These are phyloP conservation scores for Tinospora cordifolia DNA, from an alignment of 164 flowering plant genomes.

Conservation along the genomic window DNA sequence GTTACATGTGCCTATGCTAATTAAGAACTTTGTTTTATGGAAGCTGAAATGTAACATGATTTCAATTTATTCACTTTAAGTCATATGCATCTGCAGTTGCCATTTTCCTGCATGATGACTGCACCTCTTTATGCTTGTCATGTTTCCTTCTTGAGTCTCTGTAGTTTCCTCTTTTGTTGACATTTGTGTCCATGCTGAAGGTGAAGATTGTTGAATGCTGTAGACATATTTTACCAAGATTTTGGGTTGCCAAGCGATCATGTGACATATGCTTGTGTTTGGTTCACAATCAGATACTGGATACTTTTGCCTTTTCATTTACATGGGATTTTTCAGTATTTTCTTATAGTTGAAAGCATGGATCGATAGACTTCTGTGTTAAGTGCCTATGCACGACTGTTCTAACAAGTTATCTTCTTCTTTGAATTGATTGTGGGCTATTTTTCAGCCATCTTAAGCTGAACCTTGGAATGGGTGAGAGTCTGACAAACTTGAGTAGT, in stretches of 20 bases:
- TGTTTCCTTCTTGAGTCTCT: no score
- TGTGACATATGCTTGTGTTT: neutral
- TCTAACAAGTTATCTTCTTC: neutral
- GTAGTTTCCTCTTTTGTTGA: no score
- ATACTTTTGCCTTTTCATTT: neutral
- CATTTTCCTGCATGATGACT: neutral
- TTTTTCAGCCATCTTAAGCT: conserved; percentile 11
- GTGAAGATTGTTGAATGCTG: neutral
- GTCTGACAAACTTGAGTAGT: neutral
- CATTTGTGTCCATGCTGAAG: neutral
- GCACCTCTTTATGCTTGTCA: neutral
- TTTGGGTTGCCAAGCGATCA: neutral
- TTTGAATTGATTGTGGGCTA: neutral
- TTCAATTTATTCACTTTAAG: no score
- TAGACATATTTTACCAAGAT: neutral
- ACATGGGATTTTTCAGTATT: neutral
- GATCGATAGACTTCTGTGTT: neutral
- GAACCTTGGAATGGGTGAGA: conserved; percentile 3
- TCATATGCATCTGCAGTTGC: neutral
- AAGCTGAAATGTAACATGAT: no score
- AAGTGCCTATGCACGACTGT: neutral
- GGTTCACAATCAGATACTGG: no score
- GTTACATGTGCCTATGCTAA: no score
- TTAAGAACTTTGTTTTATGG: no score
- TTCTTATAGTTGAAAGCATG: neutral